phyloP scores from a whole-genome alignment of 2,329 filamentous ascomycete genomes.

The Colletotrichum nymphaeae region DNA sequence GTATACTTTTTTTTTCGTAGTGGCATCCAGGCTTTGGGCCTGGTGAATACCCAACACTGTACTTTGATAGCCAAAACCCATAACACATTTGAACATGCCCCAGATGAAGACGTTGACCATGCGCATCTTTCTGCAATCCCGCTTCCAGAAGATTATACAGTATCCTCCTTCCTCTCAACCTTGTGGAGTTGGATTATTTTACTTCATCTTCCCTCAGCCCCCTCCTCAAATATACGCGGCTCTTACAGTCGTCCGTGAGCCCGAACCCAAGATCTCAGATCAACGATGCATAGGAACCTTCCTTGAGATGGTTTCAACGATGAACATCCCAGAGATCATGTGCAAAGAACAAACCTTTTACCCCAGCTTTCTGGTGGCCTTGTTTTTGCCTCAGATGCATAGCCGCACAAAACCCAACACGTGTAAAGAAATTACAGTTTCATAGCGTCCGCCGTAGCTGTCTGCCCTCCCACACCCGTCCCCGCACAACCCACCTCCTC shows the following conservation, averaged over 20 bases:
- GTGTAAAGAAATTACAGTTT: background rate
- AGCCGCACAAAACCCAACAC: background rate
- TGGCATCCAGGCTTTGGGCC: background rate
- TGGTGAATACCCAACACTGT: background rate
- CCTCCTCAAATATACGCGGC: no score
- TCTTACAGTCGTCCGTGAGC: background rate
- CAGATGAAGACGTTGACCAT: background rate
- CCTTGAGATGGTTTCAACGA: no score
- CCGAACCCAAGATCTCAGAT: background rate
- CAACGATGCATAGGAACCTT: no score
- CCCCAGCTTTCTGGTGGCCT: background rate
- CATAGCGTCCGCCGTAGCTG: slow-evolving; percentile 3
- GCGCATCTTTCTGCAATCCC: background rate
- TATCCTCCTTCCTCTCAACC: no score
- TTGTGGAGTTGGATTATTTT: no score
- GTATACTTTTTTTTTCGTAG: background rate
- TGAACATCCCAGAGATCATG: background rate
- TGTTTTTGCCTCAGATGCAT: background rate
- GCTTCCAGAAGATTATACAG: background rate
- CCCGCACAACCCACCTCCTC: slow-evolving; percentile 22
- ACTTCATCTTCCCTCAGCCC: no score
- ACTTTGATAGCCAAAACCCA: background rate
- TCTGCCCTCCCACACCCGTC: background rate
- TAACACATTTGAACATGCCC: background rate
- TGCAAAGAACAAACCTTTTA: background rate